Base-by-base conservation (phyloP, 257 asterid genomes). In the Echites panduratus region DNA sequence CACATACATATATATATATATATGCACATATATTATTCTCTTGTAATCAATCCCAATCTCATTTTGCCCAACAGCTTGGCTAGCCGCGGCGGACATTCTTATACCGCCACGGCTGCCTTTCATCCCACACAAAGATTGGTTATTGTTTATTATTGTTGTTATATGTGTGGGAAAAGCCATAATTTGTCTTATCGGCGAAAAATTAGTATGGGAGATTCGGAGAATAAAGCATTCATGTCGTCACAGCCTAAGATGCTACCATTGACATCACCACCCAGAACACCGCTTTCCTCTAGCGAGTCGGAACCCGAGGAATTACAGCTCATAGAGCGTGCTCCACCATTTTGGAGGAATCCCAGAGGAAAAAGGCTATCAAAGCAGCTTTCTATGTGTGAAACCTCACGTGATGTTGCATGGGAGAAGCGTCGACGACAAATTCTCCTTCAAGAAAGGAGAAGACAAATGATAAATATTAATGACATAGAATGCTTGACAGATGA, bases 381-480 rank as follows among this genome's bases (percentile, higher is more conserved):
- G 76, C 76, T 87, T 1, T 93, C 98, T 4, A 83, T 91, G 95
- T 85, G 88, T 40, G 95, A 88, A 82, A 79, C 76, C n/a, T 88
- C 89, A 0, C 89, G 97, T 0, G 87, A 92, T 74, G 77, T 81
- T 13, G 91, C 93, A 19, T 92, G 97, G 97, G 96, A 92, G 82
- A 83, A 80, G 70, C 88, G 95, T 17, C 87, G 93, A 2, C 86
- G 88, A 27, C 96, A 86, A 75, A 80, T 84, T 38, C 82, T 89
- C 17, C 70, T 10, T 2, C 78, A 78, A 63, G 83, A 78, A 76
- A 70, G 86, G 83, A 91, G 47, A 82, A 89, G 52, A n/a, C n/a
- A n/a, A n/a, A n/a, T n/a, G n/a, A n/a, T n/a, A 67, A 24, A 14
- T 4, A 65, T 24, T 5, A 85, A 75, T 8, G 85, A 74, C 10